Base-by-base conservation (phyloP, 2,329 filamentous ascomycete species). In the Cladosporium sp. region DNA sequence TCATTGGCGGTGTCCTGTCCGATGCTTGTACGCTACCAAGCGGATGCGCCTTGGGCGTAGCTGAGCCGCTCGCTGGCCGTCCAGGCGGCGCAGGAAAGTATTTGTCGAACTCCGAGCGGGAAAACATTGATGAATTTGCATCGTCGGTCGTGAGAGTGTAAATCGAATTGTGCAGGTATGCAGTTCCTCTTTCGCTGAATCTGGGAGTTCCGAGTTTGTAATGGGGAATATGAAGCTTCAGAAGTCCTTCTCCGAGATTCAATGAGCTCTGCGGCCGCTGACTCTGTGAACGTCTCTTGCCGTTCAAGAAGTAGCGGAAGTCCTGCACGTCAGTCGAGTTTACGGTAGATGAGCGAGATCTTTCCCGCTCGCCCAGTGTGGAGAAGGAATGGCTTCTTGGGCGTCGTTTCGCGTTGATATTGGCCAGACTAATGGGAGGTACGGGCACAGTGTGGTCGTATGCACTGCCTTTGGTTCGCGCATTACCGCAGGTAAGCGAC, bases 141-240 rank as follows among this genome's bases (percentile, higher is more conserved):
- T 90, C 87, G 47, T 92, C 87, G 43, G 68, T 84, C 2, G 87
- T 86, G 47, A 70, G 69, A 9, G 79, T 81, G 66, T 88, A 88
- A 13, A 85, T 83, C n/a, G 91, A 94, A 57, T 84, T 86, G 54
- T 87, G 84, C 55, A 96, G 75, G 55, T 88, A 78, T 2, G 88
- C 83, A 2, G 85, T 90, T 9, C 89, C 89, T 58, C 79, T 78
- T 47, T 80, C 72, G 55, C 85, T 92, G 67, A 95, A 95, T 52
- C 83, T 81, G 15, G 89, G 88, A 1, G 85, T 86, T 11, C 90
- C 91, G 51, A 96, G 74, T 57, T 84, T 84, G 76, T 91, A 94
- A 50, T 87, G 85, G 30, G 91, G 90, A 43, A 95, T 95, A 13
- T 56, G 55, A 33, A 64, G 52, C 47, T 63, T 59, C 9, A 63